These are phyloP conservation scores for Cyclospora cayetanensis DNA, from an alignment of 169 alveolate genomes.

Conservation along the genomic window DNA sequence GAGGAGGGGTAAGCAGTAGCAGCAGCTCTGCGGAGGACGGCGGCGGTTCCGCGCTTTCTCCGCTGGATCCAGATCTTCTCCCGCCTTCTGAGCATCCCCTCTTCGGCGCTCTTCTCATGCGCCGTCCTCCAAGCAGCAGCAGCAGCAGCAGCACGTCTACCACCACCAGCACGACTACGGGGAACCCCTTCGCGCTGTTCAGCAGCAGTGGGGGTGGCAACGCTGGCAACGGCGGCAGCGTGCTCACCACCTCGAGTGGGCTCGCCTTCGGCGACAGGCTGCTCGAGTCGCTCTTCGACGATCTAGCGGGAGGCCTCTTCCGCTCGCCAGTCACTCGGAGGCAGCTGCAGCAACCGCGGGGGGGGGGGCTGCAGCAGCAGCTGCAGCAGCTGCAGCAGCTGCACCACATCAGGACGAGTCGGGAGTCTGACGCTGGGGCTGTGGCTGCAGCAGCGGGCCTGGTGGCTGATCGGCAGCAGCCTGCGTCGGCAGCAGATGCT, in stretches of 20 bases:
- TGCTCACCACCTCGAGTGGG: neutral
- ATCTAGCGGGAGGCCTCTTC: slow-evolving; percentile 4
- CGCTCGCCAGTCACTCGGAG: neutral
- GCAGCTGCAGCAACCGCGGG: neutral
- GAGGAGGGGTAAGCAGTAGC: too few relatives aligned
- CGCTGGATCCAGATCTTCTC: slow-evolving; percentile 11
- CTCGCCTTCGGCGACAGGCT: neutral
- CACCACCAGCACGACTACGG: neutral
- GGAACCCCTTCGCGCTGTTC: neutral
- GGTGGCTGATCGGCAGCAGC: slow-evolving; percentile 51
- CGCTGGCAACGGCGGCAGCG: neutral
- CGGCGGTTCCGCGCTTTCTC: neutral
- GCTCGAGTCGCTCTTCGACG: slow-evolving; percentile 25
- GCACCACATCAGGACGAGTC: neutral
- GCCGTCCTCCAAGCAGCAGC: slow-evolving; percentile 15
- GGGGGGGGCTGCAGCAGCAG: neutral
- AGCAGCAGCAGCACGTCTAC: neutral
- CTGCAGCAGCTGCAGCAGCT: neutral
- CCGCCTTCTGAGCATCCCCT: slow-evolving; percentile 32
- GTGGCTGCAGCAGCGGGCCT: slow-evolving; percentile 4
- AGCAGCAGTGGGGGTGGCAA: slow-evolving; percentile 2
- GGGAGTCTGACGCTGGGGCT: neutral
- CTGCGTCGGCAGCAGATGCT: neutral
- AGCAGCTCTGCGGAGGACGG: neutral
- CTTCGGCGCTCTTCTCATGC: neutral